phyloP scores from a whole-genome alignment of 179 eudicot genomes.

The Patellifolia procumbens region DNA sequence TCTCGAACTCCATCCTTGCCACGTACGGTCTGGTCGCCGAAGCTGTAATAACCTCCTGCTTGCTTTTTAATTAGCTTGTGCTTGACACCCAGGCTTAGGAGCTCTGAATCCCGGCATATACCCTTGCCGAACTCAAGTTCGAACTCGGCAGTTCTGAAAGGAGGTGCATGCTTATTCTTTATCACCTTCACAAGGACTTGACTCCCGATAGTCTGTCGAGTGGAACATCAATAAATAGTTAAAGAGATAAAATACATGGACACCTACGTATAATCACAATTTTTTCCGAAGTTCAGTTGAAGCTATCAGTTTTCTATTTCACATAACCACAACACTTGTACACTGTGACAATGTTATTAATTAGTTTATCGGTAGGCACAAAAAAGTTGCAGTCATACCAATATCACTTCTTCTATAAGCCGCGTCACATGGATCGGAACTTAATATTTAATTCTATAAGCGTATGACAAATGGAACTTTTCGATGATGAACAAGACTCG shows the following conservation, averaged over 20 bases:
- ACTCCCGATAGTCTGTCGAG: conserved; percentile 63
- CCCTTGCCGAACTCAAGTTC: conserved; percentile 98
- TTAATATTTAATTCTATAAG: background rate
- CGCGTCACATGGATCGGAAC: background rate
- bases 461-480: background rate
- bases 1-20: conserved; percentile 66
- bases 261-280: background rate
- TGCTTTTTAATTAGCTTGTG: conserved; percentile 61
- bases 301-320: background rate
- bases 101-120: conserved; percentile 66
- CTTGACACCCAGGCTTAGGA: conserved; percentile 65
- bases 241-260: background rate
- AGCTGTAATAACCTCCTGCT: conserved; percentile 40
- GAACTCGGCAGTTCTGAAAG: conserved; percentile 72
- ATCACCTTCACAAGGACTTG: conserved; percentile 81
- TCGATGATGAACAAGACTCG: background rate
- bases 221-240: background rate
- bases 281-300: background rate
- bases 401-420: background rate
- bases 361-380: background rate
- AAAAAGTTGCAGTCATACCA: background rate
- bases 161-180: conserved; percentile 96
- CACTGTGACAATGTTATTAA: too few relatives aligned
- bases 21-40: conserved; percentile 42
- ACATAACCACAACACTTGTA: background rate